Base-by-base conservation (phyloP, 1,284 basidiomycete species). In the Austroboletus niveus region DNA sequence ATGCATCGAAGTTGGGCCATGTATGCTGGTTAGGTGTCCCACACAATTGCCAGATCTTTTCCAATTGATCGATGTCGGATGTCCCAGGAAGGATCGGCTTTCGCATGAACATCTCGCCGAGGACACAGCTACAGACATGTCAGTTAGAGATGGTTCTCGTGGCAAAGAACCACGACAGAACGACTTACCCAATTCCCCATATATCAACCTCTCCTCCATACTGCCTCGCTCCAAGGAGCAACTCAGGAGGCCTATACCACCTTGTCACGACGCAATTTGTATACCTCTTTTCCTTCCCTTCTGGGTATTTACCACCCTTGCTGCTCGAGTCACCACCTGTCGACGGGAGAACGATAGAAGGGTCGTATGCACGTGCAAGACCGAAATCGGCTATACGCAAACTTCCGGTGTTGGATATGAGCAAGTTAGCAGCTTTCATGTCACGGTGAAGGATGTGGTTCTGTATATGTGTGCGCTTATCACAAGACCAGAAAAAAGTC, bases 211-310 rank as follows among this genome's bases (percentile, higher is more conserved):
- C 92, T 0, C 92, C 91, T 5, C 92, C 92, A 65, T 99, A 99
- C 58, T 89, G 82, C 45, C 86, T 79, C 34, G 92, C 89, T 39
- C 96, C 95, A 5, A 98, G 79, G 15, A 99, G 75, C 2, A 99
- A 76, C 73, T 99, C 96, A 0, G 97, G 96, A 6, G 97, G 95
- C 30, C 97, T 84, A 67, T 99, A 99, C 96, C 97, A 99, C 41
- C 95, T 77, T 9, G 96, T 99, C n/a, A 99, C 96, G 27, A 99
- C 97, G 71, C 94, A 97, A 63, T 96, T 96, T 2, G 97, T 99
- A 68, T 98, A 98, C 67, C 88, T 85, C 42, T 81, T 77, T 50
- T 85, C 83, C 50, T 76, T 75, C 27, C 76, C 75, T 17, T 75
- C 73, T 8, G 70, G 72, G 49, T 77, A 77, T 67, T 71, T 60